phyloP scores from a whole-genome alignment of 2,329 filamentous ascomycete species.

The Thelonectria discophora region DNA sequence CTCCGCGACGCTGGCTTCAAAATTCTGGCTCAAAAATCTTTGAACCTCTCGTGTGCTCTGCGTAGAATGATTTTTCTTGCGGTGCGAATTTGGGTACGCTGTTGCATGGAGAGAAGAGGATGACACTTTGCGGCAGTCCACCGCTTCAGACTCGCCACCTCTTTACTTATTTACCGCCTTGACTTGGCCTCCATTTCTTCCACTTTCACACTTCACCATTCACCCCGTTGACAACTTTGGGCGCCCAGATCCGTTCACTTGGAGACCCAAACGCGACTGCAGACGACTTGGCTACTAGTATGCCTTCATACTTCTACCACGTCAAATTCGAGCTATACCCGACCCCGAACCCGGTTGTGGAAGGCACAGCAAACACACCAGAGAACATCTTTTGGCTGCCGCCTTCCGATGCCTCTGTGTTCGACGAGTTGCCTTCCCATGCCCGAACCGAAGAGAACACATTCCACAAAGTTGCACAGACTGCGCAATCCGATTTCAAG shows the following conservation, averaged over 20 bases:
- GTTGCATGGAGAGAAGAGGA: conserved; percentile 25
- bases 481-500: conserved; percentile 5
- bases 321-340: conserved; percentile 73
- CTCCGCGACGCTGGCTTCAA: neutral
- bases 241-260: neutral
- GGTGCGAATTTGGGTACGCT: neutral
- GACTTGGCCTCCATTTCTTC: conserved; percentile 11
- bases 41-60: neutral
- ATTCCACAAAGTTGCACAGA: conserved; percentile 25
- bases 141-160: conserved; percentile 9
- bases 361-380: conserved; percentile 19
- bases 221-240: neutral
- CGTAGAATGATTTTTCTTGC: neutral
- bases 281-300: conserved; percentile 45
- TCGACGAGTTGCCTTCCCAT: conserved; percentile 64
- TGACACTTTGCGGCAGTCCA: conserved; percentile 22
- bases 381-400: conserved; percentile 60
- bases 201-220: neutral
- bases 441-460: conserved; percentile 43
- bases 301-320: conserved; percentile 72
- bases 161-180: conserved; percentile 37
- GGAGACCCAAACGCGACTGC: neutral
- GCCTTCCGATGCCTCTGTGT: conserved; percentile 57
- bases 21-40: neutral
- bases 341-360: conserved; percentile 49